Evolutionary conservation across 2,329 filamentous ascomycete genomes (phyloP).

Genomic region (Fonsecaea erecta): DNA sequence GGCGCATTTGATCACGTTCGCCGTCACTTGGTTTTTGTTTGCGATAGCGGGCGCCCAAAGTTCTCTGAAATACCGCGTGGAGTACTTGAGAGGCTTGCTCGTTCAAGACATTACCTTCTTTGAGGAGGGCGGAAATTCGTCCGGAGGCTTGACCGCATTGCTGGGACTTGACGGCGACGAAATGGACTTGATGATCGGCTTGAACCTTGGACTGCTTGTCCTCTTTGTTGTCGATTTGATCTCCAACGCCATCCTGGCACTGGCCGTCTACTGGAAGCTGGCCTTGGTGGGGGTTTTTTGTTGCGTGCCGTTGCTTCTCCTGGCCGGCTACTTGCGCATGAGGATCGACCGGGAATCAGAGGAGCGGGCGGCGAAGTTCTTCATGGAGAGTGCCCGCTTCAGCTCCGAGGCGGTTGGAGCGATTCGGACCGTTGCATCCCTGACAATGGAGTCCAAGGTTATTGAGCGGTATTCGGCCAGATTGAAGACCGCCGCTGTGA

Average conservation of each 20-base stretch:
- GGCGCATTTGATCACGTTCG: constrained; percentile 47
- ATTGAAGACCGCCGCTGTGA: constrained; percentile 57
- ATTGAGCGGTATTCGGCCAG: constrained; percentile 39
- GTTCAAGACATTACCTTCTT: constrained; percentile 43
- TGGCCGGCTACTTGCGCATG: constrained; percentile 34
- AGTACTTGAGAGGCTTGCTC: constrained; percentile 38
- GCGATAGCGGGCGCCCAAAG: constrained; percentile 40
- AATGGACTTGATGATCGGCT: constrained; percentile 57
- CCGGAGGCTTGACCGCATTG: constrained; percentile 40
- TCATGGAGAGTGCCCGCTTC: constrained; percentile 67
- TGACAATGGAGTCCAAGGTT: constrained; percentile 66
- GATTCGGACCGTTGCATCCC: constrained; percentile 71
- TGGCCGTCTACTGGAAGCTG: constrained; percentile 55
- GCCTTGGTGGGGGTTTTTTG: constrained; percentile 55
- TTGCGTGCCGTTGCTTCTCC: constrained; percentile 53
- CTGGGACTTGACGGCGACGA: constrained; percentile 38
- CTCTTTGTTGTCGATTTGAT: constrained; percentile 54
- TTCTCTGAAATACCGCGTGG: constrained; percentile 32
- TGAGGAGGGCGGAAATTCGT: constrained; percentile 41
- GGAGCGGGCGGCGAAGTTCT: constrained; percentile 44
- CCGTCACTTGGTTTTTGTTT: constrained; percentile 43
- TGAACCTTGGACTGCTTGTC: constrained; percentile 55
- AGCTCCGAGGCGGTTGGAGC: constrained; percentile 74
- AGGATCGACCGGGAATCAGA: constrained; percentile 8
- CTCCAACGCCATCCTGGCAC: constrained; percentile 52